Base-by-base conservation (phyloP, 2,329 filamentous ascomycete species). In the Monilinia vaccinii-corymbosi region DNA sequence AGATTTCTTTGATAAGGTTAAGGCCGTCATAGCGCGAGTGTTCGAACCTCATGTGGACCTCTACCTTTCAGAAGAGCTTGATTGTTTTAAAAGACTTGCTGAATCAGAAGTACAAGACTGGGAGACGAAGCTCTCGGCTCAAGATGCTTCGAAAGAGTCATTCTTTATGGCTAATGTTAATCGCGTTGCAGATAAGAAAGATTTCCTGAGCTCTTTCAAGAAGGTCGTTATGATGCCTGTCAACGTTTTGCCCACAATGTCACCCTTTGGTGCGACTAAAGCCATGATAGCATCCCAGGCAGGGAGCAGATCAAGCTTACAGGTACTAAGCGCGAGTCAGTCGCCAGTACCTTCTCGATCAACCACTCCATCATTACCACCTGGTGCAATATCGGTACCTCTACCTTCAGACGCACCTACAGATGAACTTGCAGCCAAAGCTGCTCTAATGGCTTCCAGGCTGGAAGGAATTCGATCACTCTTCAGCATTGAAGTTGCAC, bases 221-320 rank as follows among this genome's bases (percentile, higher is more conserved):
- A 97, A 97, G 73, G 94, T 99, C 10, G 89, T 99, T 65, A 97
- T 99, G 92, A 95, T 96, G 86, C 94, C 94, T 2, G 93, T 99
- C 52, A 96, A 90, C 56, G 93, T 91, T 10, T 78, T 97, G 4
- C 89, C 91, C 1, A 86, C 82, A 7, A 76, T 83, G 53, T 77
- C 78, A 10, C 66, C 80, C 58, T 89, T 84, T 69, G 79, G 75
- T 62, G 74, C 73, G 40, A 71, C 69, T 3, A 69, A 72, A 58
- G 52, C 70, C 0, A 61, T 73, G 10, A 46, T 21, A 28, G 58
- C 65, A 63, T 56, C 61, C 16, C 58, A 61, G 49, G 56, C 65
- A 32, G 61, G 60, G 45, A 69, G 59, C 50, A 64, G 55, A 31
- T 66, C 58, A 9, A 69, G 64, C 40, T 62, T 75, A 7, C 71